These are phyloP conservation scores for Cryptococcus hybrid DNA, from an alignment of 1,284 basidiomycete genomes.

Conservation along the genomic window DNA sequence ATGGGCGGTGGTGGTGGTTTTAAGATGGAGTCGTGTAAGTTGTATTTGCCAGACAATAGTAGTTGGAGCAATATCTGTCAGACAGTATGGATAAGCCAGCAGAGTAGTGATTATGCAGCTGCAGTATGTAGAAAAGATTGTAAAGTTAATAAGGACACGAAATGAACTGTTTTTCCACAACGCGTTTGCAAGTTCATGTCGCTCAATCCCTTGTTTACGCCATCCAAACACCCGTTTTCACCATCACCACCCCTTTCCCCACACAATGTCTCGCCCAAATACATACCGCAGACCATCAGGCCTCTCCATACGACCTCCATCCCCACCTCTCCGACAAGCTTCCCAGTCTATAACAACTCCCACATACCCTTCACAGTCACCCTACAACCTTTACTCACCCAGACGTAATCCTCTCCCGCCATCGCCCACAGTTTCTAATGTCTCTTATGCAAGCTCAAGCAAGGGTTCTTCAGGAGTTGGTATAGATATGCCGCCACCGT, in stretches of 20 bases:
- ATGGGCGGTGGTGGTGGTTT: not conserved
- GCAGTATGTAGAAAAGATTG: no score
- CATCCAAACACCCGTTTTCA: not conserved
- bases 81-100: no score
- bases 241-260: not conserved
- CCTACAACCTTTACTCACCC: slow-evolving; percentile 15
- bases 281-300: slow-evolving; percentile 9
- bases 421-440: slow-evolving; percentile 25
- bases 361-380: slow-evolving; percentile 1
- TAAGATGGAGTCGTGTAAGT: no score
- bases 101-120: no score
- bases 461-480: slow-evolving; percentile 6
- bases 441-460: slow-evolving; percentile 13
- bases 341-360: slow-evolving; percentile 7
- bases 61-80: not conserved
- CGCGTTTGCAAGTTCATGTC: not conserved
- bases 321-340: slow-evolving; percentile 6
- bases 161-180: no score
- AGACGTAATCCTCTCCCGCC: slow-evolving; percentile 27
- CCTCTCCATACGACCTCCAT: slow-evolving; percentile 23
- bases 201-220: not conserved
- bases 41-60: not conserved
- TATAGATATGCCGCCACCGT: slow-evolving; percentile 16
- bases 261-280: slow-evolving; percentile 1
- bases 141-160: no score